These are phyloP conservation scores for Lachancea thermotolerans DNA, from an alignment of 805 yeast species.

Conservation along the genomic window DNA sequence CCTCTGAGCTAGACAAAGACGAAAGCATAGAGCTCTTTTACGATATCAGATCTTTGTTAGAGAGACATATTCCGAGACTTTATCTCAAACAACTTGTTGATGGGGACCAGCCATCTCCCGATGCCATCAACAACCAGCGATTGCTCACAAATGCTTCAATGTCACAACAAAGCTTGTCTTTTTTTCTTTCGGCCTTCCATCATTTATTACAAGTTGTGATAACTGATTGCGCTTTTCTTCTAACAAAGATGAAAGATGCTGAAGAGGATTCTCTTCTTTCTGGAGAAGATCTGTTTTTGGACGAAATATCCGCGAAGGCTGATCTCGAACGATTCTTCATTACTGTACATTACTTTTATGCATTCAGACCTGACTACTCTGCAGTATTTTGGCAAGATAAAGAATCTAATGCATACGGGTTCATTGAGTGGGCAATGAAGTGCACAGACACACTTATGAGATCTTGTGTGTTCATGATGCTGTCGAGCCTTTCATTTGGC, in stretches of 20 bases:
- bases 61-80: constrained; percentile 57
- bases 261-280: constrained; percentile 69
- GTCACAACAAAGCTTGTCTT: constrained; percentile 24
- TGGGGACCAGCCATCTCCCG: constrained; percentile 21
- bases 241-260: constrained; percentile 61
- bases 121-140: constrained; percentile 1
- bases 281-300: constrained; percentile 48
- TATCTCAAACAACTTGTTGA: constrained; percentile 48
- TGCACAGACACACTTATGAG: constrained; percentile 76
- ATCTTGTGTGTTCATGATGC: constrained; percentile 72
- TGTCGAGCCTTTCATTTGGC: constrained; percentile 69
- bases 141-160: constrained; percentile 13
- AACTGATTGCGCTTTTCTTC: constrained; percentile 55
- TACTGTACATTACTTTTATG: constrained; percentile 62
- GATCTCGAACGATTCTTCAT: constrained; percentile 85
- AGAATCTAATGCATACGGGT: constrained; percentile 65
- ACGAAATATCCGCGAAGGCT: constrained; percentile 61
- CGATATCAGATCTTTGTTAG: constrained; percentile 60
- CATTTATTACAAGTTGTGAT: constrained; percentile 50
- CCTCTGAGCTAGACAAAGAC: constrained; percentile 33
- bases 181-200: constrained; percentile 40
- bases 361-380: constrained; percentile 52
- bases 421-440: constrained; percentile 81
- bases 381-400: constrained; percentile 62
- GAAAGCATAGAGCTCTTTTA: constrained; percentile 46